Percentiles rank a stretch among this genome's conserved stretches.
Evolutionary conservation across 1,139 yeast species (phyloP).

Genomic region (Scheffersomyces illinoinensis): DNA sequence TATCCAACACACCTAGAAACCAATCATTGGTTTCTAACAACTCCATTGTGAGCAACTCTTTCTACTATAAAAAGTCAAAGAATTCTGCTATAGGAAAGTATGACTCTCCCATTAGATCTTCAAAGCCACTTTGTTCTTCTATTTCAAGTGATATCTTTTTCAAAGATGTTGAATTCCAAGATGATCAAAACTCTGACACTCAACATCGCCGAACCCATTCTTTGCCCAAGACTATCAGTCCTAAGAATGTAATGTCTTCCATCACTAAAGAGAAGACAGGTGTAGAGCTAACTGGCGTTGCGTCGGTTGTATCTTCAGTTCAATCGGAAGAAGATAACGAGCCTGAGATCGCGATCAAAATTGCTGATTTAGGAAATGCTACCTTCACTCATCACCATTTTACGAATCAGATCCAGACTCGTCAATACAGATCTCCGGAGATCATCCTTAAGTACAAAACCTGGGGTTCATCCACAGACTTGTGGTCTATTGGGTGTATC

Average conservation of each 20-base stretch:
- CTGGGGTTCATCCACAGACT: slow-evolving; percentile 85
- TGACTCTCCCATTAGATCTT: slow-evolving; percentile 29
- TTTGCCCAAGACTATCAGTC: not conserved
- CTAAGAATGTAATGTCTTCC: not conserved
- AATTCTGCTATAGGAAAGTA: slow-evolving; percentile 17
- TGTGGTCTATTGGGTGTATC: slow-evolving; percentile 85
- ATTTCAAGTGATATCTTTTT: slow-evolving; percentile 22
- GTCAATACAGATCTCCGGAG: slow-evolving; percentile 86
- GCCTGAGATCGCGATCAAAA: slow-evolving; percentile 40
- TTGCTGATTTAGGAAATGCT: slow-evolving; percentile 87
- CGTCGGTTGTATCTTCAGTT: not conserved
- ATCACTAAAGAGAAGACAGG: not conserved
- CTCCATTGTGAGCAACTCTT: slow-evolving; percentile 4
- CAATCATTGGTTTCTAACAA: slow-evolving; percentile 5
- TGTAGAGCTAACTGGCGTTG: not conserved
- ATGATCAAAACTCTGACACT: not conserved
- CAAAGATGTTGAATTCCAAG: slow-evolving; percentile 12
- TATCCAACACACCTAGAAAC: slow-evolving; percentile 7
- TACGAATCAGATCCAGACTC: slow-evolving; percentile 81
- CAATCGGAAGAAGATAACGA: not conserved
- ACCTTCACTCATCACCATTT: slow-evolving; percentile 74
- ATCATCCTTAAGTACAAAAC: slow-evolving; percentile 60
- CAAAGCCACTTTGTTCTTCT: slow-evolving; percentile 30
- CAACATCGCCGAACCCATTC: not conserved
- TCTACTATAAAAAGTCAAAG: slow-evolving; percentile 23